Base-by-base conservation (phyloP, 2,329 filamentous ascomycete species). In the Verticillium alfalfae region DNA sequence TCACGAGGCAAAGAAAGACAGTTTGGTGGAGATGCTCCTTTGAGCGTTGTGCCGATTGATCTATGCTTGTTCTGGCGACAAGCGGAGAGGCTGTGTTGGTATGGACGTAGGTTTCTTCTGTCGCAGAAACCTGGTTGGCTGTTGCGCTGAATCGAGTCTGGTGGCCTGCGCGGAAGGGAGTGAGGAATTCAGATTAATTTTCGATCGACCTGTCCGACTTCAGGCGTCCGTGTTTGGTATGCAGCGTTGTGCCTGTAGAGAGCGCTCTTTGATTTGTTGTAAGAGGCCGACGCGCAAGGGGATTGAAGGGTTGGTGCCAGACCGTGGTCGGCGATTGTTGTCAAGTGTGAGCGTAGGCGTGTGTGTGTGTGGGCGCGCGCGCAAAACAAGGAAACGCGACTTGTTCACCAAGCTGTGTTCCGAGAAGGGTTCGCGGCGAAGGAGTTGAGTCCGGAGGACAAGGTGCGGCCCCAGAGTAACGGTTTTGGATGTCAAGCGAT, bases 1-100 rank as follows among this genome's bases (percentile, higher is more conserved):
- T 75, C 70, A 82, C 80, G 75, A 79, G 77, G 76, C 57, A 80
- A 81, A 84, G 81, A 76, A 78, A 77, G 72, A 78, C 84, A 79
- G 78, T 77, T 75, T 78, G 78, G 83, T 84, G 83, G 82, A 85
- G 82, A 84, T 84, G 77, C 83, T 86, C 78, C 77, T 85, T 86
- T 84, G 83, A 84, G 83, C 79, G 81, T 84, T 80, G 81, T 84
- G 83, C 82, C 81, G 82, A 84, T 80, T 81, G 81, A 79, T 81
- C 84, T 86, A 85, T 84, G 84, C 84, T 86, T 79, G 79, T 85
- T 86, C 82, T 84, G 83, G 84, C 77, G 79, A 79, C 78, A 78
- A 78, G 79, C 79, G 81, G 79, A 79, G 78, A 79, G 76, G 74
- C 72, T 74, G 75, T 70, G 59, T 58, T 57, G 56, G 18, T 57